Evolutionary conservation across 1,284 basidiomycete genomes (phyloP), one percentile per base, ranked within the genome.

Genomic region (Phellopilus nigrolimitatus): DNA sequence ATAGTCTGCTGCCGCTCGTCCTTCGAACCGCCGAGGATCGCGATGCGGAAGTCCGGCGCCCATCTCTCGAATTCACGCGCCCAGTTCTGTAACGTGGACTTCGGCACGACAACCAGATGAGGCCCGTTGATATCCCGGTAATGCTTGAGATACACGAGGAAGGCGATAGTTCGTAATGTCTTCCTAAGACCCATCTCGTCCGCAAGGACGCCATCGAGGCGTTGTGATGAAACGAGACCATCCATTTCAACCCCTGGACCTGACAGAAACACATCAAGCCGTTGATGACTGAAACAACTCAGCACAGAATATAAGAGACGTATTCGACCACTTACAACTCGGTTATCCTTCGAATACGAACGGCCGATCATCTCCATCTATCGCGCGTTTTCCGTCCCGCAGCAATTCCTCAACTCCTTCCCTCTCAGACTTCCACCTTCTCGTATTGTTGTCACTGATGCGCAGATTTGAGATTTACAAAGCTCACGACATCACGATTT

Each of bases 141-240:
- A 66, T 94, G 88, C 63, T 89, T 91, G 57, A 99, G 85, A 67
- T 97, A 99, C 0, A 92, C 84, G 24, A 99, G 82, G 79, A 99
- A 99, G 0, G 95, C 89, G 61, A 99, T 97, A 0, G 95, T 99
- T 72, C 99, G 95, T 0, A 98, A 75, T 0, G 95, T 99, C 78
- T 99, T 99, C 31, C 97, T 95, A 28, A 99, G 83, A 70, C 95
- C 95, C 93, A 95, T 97, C 67, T 95, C 93, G 60, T 95, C 93
- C 0, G 93, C 91, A 2, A 95, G 78, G 53, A 95, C 95, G 51
- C 93, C 93, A 60, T 95, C 95, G 57, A 95, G 76, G 53, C 91
- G 60, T 95, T 94, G 66, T 95, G 91, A 62, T 95, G 88, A 12
- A 97, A 71, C 0, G 89, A 89, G 3, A 91, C 84, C 92, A 98